Evolutionary conservation across 2,329 filamentous ascomycete genomes (phyloP), one percentile per base, ranked within the genome.

Genomic region (Aspergillus hortae): DNA sequence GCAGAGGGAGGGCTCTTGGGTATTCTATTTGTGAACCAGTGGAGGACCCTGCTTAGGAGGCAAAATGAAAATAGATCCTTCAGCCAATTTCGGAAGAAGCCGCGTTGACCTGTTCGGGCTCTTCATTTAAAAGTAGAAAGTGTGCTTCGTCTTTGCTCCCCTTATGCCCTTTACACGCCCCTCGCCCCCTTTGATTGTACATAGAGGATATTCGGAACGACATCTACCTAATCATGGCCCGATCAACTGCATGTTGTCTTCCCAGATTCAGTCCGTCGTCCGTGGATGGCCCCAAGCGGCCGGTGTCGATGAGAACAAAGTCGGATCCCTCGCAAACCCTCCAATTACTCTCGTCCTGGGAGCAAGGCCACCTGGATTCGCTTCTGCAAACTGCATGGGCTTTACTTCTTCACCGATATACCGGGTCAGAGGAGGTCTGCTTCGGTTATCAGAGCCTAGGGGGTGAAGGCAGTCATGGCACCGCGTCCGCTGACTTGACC

Each of bases 361-460:
- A 63, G 5, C 57, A 64, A 50, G 58, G 58, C 2, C 52, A 61
- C 38, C 49, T 69, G 40, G 57, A 59, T 25, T 52, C 61, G 6
- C 45, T 67, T 23, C 51, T 79, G 46, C 69, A 72, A 27, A 70
- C 74, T 10, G 72, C 75, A 7, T 79, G 76, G 77, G 75, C 70
- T 1, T 54, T 79, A 38, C 63, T 78, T 2, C 59, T 79, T 6
- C 67, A 73, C 36, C 71, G 69, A 43, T 78, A 78, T 55, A 74
- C 75, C n/a, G 72, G 69, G 2, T 71, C 71, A 14, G 69, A 77
- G 45, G 74, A 79, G 56, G 72, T 79, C 6, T 67, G 74, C 21
- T 80, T 79, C 61, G 77, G 75, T 21, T 72, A 70, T 48, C 64
- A 72, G 53, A 60, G 68, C 49, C 56, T 66, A 44, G 62, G 62